Conservation (phyloP, 2,329 filamentous ascomycete species). For the Hymenoscyphus linearis region DNA sequence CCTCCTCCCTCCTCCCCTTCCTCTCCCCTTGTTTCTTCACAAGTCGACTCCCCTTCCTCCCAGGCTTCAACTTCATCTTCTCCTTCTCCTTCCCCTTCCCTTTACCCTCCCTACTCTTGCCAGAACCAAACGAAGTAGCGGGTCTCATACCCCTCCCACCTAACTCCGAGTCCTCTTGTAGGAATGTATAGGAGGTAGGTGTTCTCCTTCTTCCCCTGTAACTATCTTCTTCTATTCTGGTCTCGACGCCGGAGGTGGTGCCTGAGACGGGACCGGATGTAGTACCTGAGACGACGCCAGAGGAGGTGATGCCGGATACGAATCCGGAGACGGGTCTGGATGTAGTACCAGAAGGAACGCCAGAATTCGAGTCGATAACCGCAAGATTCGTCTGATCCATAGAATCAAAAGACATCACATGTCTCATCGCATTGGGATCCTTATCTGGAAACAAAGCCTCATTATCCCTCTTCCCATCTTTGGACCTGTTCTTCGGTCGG, state of each 20-base stretch:
- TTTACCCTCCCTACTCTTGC: no score
- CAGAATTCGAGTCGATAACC: no score
- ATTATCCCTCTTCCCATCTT: neutral
- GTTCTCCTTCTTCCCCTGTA: neutral
- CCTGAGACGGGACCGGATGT: no score
- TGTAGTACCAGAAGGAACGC: neutral
- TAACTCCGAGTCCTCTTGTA: constrained; percentile 3
- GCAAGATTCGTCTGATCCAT: neutral
- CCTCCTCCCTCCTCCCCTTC: neutral
- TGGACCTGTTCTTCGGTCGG: neutral
- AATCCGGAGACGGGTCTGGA: no score
- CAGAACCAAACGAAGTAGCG: neutral
- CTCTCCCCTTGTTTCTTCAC: constrained; percentile 1
- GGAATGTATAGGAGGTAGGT: constrained; percentile 6
- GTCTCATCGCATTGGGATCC: constrained; percentile 7
- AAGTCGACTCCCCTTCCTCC: constrained; percentile 5
- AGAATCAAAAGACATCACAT: constrained; percentile 3
- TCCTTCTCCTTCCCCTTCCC: neutral
- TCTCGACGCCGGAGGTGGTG: neutral
- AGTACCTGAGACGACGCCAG: neutral
- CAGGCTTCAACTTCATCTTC: neutral
- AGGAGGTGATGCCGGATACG: neutral
- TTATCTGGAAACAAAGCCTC: neutral
- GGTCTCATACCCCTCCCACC: neutral
- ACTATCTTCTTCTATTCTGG: neutral